These are phyloP conservation scores for Populus davidiana DNA, from an alignment of 345 rosid genomes.

Conservation along the genomic window DNA sequence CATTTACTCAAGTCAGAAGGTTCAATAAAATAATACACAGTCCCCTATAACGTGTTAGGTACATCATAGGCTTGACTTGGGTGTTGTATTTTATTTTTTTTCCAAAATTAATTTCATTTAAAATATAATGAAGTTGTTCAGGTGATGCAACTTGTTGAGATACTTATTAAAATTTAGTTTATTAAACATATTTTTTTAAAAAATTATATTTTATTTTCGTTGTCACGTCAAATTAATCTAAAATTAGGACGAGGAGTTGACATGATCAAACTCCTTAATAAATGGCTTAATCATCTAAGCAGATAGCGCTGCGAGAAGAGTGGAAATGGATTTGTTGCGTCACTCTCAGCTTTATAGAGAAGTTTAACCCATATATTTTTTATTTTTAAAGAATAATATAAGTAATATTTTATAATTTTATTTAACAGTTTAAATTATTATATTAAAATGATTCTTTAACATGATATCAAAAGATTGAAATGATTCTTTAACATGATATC, in stretches of 20 bases:
- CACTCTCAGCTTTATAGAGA: background rate
- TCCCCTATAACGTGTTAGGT: slow-evolving; percentile 1
- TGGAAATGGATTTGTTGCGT: slow-evolving; percentile 12
- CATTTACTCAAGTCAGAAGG: slow-evolving; percentile 12
- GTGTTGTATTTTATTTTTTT: background rate
- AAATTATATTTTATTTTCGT: background rate
- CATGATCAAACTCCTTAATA: background rate
- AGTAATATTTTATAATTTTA: too few relatives aligned
- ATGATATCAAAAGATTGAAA: too few relatives aligned
- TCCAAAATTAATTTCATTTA: background rate
- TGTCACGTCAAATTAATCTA: background rate
- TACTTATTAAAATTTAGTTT: background rate
- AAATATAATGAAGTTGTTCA: background rate
- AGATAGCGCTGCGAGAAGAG: slow-evolving; percentile 17
- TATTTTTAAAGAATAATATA: too few relatives aligned
- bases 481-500: too few relatives aligned
- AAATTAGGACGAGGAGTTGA: background rate
- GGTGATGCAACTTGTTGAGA: background rate
- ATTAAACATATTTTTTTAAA: background rate
- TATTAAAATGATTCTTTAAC: too few relatives aligned
- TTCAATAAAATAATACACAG: background rate
- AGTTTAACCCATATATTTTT: background rate
- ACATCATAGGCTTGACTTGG: background rate
- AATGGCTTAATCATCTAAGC: background rate
- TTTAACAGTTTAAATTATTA: too few relatives aligned